phyloP scores from a whole-genome alignment of 768 basidiomycete genomes.

The Neoboletus magnificus region DNA sequence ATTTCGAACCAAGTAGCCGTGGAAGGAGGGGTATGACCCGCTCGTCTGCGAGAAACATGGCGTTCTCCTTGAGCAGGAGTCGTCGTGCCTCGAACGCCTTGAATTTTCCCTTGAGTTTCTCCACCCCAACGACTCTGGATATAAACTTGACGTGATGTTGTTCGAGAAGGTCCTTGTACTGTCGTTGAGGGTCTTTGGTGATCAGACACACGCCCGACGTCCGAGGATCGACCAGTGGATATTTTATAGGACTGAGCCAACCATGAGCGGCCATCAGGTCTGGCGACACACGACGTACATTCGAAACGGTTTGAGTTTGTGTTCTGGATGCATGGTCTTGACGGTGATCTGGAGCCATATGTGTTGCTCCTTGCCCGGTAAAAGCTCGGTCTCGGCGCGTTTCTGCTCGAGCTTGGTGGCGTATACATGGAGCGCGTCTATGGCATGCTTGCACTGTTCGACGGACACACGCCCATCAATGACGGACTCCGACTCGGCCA shows the following conservation, averaged over 20 bases:
- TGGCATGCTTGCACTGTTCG: slow-evolving; percentile 72
- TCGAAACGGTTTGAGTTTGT: slow-evolving; percentile 74
- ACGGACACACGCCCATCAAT: slow-evolving; percentile 69
- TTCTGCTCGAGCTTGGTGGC: slow-evolving; percentile 60
- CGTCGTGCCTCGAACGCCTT: slow-evolving; percentile 80
- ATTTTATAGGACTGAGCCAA: slow-evolving; percentile 55
- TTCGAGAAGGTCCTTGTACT: slow-evolving; percentile 92
- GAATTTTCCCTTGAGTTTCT: slow-evolving; percentile 93
- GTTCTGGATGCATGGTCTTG: slow-evolving; percentile 74
- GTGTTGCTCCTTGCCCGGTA: slow-evolving; percentile 76
- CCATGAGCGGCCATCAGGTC: background rate
- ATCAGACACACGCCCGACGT: slow-evolving; percentile 82
- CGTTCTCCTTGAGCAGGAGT: slow-evolving; percentile 82
- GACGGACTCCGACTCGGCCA: slow-evolving; percentile 54
- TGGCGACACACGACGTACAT: slow-evolving; percentile 55
- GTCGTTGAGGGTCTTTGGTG: slow-evolving; percentile 91
- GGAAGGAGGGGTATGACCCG: slow-evolving; percentile 85
- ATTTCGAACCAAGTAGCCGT: slow-evolving; percentile 80
- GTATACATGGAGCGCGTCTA: slow-evolving; percentile 74
- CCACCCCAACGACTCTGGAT: slow-evolving; percentile 83
- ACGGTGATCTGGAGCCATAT: slow-evolving; percentile 89
- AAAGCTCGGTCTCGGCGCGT: slow-evolving; percentile 68
- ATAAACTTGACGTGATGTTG: slow-evolving; percentile 82
- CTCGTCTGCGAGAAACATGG: slow-evolving; percentile 91
- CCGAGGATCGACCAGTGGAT: slow-evolving; percentile 83